These are phyloP conservation scores for Claviceps sp. DNA, from an alignment of 2,329 filamentous ascomycete genomes.

Conservation along the genomic window DNA sequence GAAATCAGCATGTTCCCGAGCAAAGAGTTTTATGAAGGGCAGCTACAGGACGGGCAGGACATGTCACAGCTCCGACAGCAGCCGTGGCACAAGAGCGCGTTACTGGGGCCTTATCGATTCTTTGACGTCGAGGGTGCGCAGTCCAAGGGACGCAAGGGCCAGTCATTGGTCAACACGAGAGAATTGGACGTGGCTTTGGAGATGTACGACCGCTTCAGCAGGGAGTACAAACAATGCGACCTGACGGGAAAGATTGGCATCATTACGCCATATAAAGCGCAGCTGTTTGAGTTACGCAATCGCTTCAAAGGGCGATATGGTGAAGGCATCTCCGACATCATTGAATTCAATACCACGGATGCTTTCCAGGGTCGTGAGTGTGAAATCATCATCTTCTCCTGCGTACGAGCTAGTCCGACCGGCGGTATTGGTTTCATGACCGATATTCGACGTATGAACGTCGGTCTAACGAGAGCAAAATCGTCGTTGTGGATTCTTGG, in stretches of 20 bases:
- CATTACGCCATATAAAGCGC: constrained; percentile 95
- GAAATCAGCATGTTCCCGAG: constrained; percentile 90
- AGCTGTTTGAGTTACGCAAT: constrained; percentile 65
- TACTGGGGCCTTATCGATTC: constrained; percentile 90
- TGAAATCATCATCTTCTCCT: constrained; percentile 98
- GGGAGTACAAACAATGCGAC: constrained; percentile 56
- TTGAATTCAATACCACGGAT: constrained; percentile 98
- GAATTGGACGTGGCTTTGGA: constrained; percentile 79
- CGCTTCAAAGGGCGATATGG: constrained; percentile 65
- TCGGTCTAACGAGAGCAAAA: constrained; percentile 91
- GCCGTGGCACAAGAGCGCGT: constrained; percentile 71
- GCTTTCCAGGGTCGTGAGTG: constrained; percentile 95
- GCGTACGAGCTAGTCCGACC: constrained; percentile 81
- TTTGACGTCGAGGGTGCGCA: constrained; percentile 91
- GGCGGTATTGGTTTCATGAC: constrained; percentile 97
- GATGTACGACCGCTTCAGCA: constrained; percentile 66
- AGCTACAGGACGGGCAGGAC: constrained; percentile 68
- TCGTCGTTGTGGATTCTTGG: constrained; percentile 94
- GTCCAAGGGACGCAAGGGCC: constrained; percentile 64
- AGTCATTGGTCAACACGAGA: constrained; percentile 78
- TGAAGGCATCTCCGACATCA: constrained; percentile 56
- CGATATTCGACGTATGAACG: constrained; percentile 98
- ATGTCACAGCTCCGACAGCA: constrained; percentile 66
- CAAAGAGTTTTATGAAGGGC: constrained; percentile 79
- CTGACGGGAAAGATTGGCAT: constrained; percentile 81